A percentile compares a stretch with the other conserved stretches of the same genome.
Conservation (phyloP, 805 yeast species). For the Yarrowia sp. region DNA sequence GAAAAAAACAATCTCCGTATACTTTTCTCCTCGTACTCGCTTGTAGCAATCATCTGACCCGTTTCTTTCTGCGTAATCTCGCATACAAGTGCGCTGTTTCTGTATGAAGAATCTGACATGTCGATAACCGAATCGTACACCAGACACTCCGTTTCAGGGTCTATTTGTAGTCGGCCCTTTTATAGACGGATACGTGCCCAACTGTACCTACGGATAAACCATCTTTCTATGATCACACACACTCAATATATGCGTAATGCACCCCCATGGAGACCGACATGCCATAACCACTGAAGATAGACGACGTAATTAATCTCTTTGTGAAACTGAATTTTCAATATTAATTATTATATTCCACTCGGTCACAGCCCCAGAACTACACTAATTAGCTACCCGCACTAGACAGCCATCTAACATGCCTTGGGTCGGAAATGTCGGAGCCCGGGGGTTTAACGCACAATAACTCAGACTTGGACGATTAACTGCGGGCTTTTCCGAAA, state of each 20-base stretch:
- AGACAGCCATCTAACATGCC: not conserved
- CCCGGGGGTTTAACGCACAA: not conserved
- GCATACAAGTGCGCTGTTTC: conserved; percentile 6
- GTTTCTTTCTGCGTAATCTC: not conserved
- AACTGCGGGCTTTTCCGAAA: not conserved
- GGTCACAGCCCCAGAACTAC: conserved; percentile 1
- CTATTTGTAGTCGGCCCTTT: not conserved
- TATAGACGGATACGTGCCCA: not conserved
- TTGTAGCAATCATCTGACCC: not conserved
- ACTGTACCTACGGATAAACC: not conserved
- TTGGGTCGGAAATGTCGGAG: conserved; percentile 6
- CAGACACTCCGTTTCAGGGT: not conserved
- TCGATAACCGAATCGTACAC: not conserved
- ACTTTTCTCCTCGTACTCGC: not conserved
- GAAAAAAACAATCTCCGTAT: too few species aligned
- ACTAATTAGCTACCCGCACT: not conserved
- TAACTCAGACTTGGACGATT: not conserved
- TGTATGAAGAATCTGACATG: not conserved
- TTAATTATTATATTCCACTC: too few species aligned
- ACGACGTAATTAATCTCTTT: not conserved
- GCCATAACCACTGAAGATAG: too few species aligned
- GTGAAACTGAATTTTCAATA: not conserved
- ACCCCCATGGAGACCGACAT: too few species aligned
- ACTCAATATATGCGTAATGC: too few species aligned
- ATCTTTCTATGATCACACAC: not conserved